Evolutionary conservation across 2,329 filamentous ascomycete genomes (phyloP), one percentile per base, ranked within the genome.

Genomic region (Orbilia brochopaga): DNA sequence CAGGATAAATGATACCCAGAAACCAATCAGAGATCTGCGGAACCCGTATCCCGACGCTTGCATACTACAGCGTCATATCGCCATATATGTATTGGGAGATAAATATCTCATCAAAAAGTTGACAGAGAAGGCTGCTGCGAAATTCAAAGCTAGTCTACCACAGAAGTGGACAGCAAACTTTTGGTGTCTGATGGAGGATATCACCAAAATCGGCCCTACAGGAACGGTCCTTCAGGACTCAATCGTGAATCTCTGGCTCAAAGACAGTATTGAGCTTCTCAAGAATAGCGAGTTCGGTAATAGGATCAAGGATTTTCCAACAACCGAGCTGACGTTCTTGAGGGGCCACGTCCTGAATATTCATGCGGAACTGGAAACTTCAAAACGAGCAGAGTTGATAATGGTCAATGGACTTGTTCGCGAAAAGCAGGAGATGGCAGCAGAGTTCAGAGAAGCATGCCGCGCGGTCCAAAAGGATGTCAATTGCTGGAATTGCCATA

Each of bases 51-150:
- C 23, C 15, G 40, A 51, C 0, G 53, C 54, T 27, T n/a, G n/a
- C 15, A 35, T 17, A 1, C 44, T 19, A 17, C 27, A 23, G 13
- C 23, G 37, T 13, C 40, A 69, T 42, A 57, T 69, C 24, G 5
- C 13, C 19, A 56, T 69, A 44, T 69, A 69, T 24, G 30, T 52
- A 1, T 19, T 62, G 2, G 65, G 65, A 10, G 65, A 69, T 42
- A 27, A 35, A 27, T 69, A 46, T 24, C n/a, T 69, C 1, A 69
- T 69, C 27, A 44, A 52, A 23, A 37, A 32, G 2, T 50, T 69
- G 5, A 69, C 52, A 46, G 2, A 4, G 1, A 7, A 53, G 11
- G 65, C 65, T 7, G 42, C 52, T 2, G 11, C 56, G n/a, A 53
- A 21, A 1, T 62, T 69, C 46, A 46, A 17, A 48, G 7, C 17